A percentile compares a stretch with the other conserved stretches of the same genome.
These are phyloP conservation scores for Penicillium sp. DNA, from an alignment of 2,329 filamentous ascomycete species.

Conservation along the genomic window DNA sequence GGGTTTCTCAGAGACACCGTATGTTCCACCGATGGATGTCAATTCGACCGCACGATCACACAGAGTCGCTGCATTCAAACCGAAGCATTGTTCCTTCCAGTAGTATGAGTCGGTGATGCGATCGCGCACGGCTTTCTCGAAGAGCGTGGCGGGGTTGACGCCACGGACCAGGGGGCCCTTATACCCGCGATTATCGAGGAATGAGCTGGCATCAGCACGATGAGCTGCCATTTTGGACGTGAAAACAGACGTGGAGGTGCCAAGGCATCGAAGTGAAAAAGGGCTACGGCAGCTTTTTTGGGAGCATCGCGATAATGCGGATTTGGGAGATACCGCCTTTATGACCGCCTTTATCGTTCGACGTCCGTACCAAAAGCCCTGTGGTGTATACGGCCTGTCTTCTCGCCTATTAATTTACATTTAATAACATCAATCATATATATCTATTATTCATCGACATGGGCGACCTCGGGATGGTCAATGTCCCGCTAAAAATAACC, in stretches of 20 bases:
- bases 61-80: slow-evolving; percentile 75
- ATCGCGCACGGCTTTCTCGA: slow-evolving; percentile 93
- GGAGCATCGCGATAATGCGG: neutral
- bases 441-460: neutral
- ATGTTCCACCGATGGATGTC: slow-evolving; percentile 80
- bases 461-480: neutral
- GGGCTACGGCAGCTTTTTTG: neutral
- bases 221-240: slow-evolving; percentile 49
- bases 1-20: slow-evolving; percentile 78
- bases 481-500: neutral
- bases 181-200: slow-evolving; percentile 90
- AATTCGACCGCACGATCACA: slow-evolving; percentile 88
- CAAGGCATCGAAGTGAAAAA: slow-evolving; percentile 3
- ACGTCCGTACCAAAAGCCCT: neutral
- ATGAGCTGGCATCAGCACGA: slow-evolving; percentile 70
- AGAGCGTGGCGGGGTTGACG: slow-evolving; percentile 89
- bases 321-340: neutral
- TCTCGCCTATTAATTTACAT: neutral
- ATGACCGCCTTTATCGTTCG: neutral
- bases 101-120: slow-evolving; percentile 95
- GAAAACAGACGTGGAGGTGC: neutral
- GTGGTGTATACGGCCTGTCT: neutral
- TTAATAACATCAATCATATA: neutral
- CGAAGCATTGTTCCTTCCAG: slow-evolving; percentile 99
- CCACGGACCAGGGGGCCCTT: slow-evolving; percentile 74